Percentiles rank a stretch among this genome's conserved stretches.
phyloP scores from a whole-genome alignment of 441 rosid genomes.

The Arabidopsis hybrid region DNA sequence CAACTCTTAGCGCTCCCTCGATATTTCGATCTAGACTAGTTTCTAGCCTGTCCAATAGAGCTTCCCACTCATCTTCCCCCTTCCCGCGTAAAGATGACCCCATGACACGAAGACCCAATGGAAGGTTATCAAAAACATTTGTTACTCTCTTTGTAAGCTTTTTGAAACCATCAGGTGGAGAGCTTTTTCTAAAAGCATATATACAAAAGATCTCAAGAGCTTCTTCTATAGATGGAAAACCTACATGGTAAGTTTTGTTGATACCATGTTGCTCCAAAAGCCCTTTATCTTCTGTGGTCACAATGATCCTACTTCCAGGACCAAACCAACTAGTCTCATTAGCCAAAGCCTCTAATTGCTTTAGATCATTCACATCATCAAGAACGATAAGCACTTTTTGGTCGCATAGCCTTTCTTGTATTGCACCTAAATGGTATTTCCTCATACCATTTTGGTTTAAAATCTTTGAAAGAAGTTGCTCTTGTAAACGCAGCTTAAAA shows the following conservation, averaged over 20 bases:
- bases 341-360: conserved; percentile 11
- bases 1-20: neutral
- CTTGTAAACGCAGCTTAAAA: neutral
- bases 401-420: conserved; percentile 28
- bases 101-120: neutral
- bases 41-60: neutral
- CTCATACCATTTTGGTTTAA: neutral
- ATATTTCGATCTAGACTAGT: neutral
- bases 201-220: neutral
- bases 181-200: neutral
- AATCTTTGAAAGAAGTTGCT: conserved; percentile 18
- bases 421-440: conserved; percentile 7
- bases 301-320: neutral
- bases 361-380: conserved; percentile 6
- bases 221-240: neutral
- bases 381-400: conserved; percentile 28
- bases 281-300: neutral
- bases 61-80: neutral
- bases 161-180: neutral
- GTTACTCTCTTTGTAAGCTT: neutral
- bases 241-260: neutral
- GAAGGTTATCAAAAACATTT: neutral
- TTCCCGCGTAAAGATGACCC: neutral
- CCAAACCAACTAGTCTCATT: neutral
- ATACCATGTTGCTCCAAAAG: neutral